Percentiles rank a stretch among this genome's conserved stretches.
Conservation (phyloP, 108 stramenopile genomes). For the Bacterosira constricta region DNA sequence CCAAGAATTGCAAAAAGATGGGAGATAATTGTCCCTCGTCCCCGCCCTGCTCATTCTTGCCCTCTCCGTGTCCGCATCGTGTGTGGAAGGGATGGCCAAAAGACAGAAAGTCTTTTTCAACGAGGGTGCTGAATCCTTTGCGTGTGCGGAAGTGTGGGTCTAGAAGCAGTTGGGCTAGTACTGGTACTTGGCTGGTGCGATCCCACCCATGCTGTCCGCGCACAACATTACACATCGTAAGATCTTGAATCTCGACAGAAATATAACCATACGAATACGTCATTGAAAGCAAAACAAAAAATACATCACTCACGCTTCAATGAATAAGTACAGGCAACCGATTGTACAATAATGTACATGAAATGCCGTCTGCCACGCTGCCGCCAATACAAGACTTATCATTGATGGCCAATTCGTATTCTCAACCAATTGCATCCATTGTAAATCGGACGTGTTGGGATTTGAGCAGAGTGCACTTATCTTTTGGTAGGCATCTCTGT, state of each 20-base stretch:
- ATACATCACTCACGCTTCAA: slow-evolving; percentile 67
- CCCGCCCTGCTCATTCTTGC: slow-evolving; percentile 67
- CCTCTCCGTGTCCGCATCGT: slow-evolving; percentile 92
- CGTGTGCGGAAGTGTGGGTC: slow-evolving; percentile 97
- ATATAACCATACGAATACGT: too few species aligned
- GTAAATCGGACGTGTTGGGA: slow-evolving; percentile 54
- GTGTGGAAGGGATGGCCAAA: slow-evolving; percentile 98
- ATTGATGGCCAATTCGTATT: slow-evolving; percentile 93
- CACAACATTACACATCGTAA: too few species aligned
- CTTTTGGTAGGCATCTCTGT: slow-evolving; percentile 80
- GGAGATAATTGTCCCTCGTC: slow-evolving; percentile 93
- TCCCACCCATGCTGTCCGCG: slow-evolving; percentile 98
- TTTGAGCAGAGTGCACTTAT: slow-evolving; percentile 64
- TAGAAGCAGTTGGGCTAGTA: slow-evolving; percentile 92
- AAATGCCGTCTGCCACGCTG: slow-evolving; percentile 87
- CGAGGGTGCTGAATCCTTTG: slow-evolving; percentile 90
- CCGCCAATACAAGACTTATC: slow-evolving; percentile 84
- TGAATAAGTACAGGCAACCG: slow-evolving; percentile 93
- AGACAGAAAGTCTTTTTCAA: slow-evolving; percentile 97
- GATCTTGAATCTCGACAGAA: too few species aligned
- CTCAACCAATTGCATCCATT: slow-evolving; percentile 82
- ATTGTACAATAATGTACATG: slow-evolving; percentile 87
- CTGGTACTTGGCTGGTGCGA: slow-evolving; percentile 93
- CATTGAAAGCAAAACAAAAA: too few species aligned
- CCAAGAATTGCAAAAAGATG: slow-evolving; percentile 98